Evolutionary conservation across 345 rosid species (phyloP), one percentile per base, ranked within the genome.

Genomic region (Hypericum perforatum): DNA sequence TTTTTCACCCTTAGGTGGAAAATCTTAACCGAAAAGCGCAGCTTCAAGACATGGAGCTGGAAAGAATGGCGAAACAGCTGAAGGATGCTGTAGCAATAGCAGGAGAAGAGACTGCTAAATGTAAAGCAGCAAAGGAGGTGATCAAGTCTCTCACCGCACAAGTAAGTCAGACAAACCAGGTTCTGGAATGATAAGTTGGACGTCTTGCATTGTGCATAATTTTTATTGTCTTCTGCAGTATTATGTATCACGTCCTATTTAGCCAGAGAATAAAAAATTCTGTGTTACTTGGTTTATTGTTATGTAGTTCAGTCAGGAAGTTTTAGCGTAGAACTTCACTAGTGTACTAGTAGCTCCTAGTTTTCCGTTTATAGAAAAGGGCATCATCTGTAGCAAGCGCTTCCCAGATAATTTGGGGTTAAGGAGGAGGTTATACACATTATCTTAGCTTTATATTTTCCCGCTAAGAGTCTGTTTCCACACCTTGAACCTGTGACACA

Each of bases 41-140:
- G 59, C 73, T 79, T 44, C 99, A 94, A 74, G 99, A 94, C 64
- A 62, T 63, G 70, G 97, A 94, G 68, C 77, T 94, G 64, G 95
- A 94, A 75, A 82, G 84, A 74, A 81, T 85, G 60, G 73, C 88
- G 53, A 89, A 86, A 66, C 90, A 82, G 60, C 80, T 94, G 62
- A 81, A 82, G 63, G 99, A 94, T 74, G 92, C 95, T 37, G 71
- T 82, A 56, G 77, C 85, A 63, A 72, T 84, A 37, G 89, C 99
- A 39, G 86, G 71, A 52, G 97, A 89, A 59, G 99, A 94, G 78
- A 74, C 95, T 36, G 77, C 79, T 47, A 89, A 84, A 77, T 86
- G 97, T 82, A 86, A 86, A 70, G 97, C 95, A 51, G 97, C 99
- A 54, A 94, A 94, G 63, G 99, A 94, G 80, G 99, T 94, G 63